These are phyloP conservation scores for Chlamydomonas asymmetrica DNA, from an alignment of 139 green algal genomes.

Conservation along the genomic window DNA sequence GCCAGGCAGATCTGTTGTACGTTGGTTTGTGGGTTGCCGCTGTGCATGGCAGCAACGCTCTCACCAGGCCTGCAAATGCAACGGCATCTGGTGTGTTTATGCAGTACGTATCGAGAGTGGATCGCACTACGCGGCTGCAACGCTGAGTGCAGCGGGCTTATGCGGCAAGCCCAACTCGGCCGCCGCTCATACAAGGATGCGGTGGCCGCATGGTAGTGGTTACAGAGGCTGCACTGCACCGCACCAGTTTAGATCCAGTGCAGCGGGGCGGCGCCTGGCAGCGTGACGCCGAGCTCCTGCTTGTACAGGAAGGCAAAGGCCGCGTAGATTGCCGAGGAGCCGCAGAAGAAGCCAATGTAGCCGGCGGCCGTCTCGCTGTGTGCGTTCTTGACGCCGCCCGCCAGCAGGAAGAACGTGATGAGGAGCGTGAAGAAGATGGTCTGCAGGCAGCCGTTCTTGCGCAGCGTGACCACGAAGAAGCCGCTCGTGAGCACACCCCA, in stretches of 20 bases:
- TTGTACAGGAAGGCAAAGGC: slow-evolving; percentile 63
- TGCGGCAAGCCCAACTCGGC: too few relatives aligned
- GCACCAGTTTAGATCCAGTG: slow-evolving; percentile 2
- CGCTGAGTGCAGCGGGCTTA: too few relatives aligned
- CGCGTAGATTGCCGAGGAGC: slow-evolving; percentile 58
- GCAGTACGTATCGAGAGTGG: too few relatives aligned
- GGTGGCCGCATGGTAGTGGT: too few relatives aligned
- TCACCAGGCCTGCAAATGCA: too few relatives aligned
- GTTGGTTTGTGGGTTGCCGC: too few relatives aligned
- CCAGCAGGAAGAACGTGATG: slow-evolving; percentile 56
- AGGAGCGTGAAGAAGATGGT: slow-evolving; percentile 39
- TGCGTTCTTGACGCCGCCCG: slow-evolving; percentile 37
- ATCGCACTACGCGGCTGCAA: too few relatives aligned
- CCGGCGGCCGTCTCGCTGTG: slow-evolving; percentile 43
- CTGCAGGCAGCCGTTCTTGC: slow-evolving; percentile 32
- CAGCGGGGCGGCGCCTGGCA: slow-evolving; percentile 24
- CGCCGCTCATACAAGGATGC: too few relatives aligned
- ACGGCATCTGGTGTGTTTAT: too few relatives aligned
- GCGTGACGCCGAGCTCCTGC: slow-evolving; percentile 22
- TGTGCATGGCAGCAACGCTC: too few relatives aligned
- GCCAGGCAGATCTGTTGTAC: too few relatives aligned
- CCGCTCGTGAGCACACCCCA: slow-evolving; percentile 48
- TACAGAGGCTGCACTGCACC: too few relatives aligned
- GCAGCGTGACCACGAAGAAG: slow-evolving; percentile 37
- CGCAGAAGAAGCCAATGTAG: slow-evolving; percentile 66